Base-by-base conservation (phyloP, 2,329 filamentous ascomycete species). In the Diaporthe australafricana region DNA sequence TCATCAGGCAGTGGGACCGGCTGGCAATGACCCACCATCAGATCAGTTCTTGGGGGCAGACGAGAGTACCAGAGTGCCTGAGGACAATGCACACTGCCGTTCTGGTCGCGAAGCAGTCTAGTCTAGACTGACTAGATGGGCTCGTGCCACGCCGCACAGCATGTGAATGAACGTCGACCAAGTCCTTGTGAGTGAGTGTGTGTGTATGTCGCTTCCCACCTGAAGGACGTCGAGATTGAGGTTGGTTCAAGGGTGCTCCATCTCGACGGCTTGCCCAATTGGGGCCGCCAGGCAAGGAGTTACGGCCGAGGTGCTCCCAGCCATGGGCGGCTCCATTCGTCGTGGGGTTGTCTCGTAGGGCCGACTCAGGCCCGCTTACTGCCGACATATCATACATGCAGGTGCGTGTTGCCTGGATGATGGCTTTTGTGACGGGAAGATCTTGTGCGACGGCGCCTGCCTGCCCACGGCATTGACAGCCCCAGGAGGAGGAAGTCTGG, bases 301-400 rank as follows among this genome's bases (percentile, higher is more conserved):
- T 63, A 63, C 57, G 57, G 57, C 57, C 42, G 57, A 63, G 57
- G 45, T 48, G 42, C 45, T 22, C 57, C 57, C 57, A 63, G 57
- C 27, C 27, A 22, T 12, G 30, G 42, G 40, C 40, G 57, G 17
- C 20, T 35, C 25, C 42, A 48, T 48, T 35, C 57, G 57, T 27
- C 27, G 22, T 63, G 57, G 40, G 53, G 40, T 3, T 63, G 40
- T 63, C 57, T 63, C 57, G 57, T 63, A 63, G 57, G 57, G 57
- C 57, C 57, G 57, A 63, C 57, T 63, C 42, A 47, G 40, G 30
- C 57, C 30, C 40, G 40, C 57, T 22, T 48, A 8, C 57, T 48
- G 57, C 42, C 27, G 57, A 9, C 42, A n/a, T n/a, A 25, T 62
- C 40, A 62, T 35, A 63, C 40, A 40, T 32, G n/a, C n/a, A n/a